Evolutionary conservation across 306 rosid species (phyloP).

Genomic region (Sesbania bispinosa): DNA sequence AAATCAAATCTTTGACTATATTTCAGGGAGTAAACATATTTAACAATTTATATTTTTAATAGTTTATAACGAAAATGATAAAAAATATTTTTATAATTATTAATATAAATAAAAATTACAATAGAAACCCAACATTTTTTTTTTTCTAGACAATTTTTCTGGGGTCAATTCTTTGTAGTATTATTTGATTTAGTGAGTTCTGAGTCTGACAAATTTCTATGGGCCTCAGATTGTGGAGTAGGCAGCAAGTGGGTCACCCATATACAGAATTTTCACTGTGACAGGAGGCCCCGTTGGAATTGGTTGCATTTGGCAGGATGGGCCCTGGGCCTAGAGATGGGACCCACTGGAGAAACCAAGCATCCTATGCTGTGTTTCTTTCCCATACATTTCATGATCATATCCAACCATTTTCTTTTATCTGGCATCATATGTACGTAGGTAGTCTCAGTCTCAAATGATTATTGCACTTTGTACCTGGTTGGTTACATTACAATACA

Average conservation of each 20-base stretch:
- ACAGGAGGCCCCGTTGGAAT: constrained; percentile 32
- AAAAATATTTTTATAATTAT: too few relatives aligned
- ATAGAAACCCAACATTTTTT: too few relatives aligned
- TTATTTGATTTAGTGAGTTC: constrained; percentile 2
- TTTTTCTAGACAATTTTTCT: too few relatives aligned
- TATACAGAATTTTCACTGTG: neutral
- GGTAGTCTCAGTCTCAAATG: too few relatives aligned
- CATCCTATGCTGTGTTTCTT: constrained; percentile 39
- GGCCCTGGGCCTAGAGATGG: constrained; percentile 35
- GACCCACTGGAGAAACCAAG: constrained; percentile 28
- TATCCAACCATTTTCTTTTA: neutral
- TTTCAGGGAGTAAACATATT: too few relatives aligned
- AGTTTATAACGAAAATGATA: too few relatives aligned
- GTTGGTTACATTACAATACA: neutral
- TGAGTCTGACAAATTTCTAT: constrained; percentile 17
- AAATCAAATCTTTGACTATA: too few relatives aligned
- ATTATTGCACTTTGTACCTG: neutral
- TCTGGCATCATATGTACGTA: neutral
- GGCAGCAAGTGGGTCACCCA: constrained; percentile 39
- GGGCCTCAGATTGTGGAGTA: constrained; percentile 39
- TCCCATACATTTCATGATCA: neutral
- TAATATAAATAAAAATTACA: too few relatives aligned
- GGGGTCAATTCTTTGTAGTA: too few relatives aligned
- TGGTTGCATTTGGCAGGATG: constrained; percentile 34
- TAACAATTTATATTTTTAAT: too few relatives aligned